These are phyloP conservation scores for Wallacemonas collosoma DNA, from an alignment of 208 protist genomes.

Conservation along the genomic window DNA sequence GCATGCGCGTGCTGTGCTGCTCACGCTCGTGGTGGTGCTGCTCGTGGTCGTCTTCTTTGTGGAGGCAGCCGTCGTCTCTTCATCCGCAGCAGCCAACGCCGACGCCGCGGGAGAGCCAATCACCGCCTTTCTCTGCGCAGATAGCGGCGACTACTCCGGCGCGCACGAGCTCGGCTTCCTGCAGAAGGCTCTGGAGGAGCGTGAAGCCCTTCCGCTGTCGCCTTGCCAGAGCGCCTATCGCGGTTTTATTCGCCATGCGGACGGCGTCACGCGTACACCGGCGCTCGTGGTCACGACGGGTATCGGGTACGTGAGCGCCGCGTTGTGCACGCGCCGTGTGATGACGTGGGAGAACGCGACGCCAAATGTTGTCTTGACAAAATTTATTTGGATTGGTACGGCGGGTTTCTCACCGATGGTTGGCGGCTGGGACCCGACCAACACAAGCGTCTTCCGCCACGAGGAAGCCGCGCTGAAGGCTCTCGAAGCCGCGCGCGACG, in stretches of 20 bases:
- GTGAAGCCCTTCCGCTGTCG: slow-evolving; percentile 26
- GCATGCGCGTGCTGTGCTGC: not conserved
- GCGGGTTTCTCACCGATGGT: slow-evolving; percentile 61
- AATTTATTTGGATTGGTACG: slow-evolving; percentile 62
- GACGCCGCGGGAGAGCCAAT: not conserved
- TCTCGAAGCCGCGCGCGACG: slow-evolving; percentile 23
- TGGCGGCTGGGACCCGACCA: slow-evolving; percentile 56
- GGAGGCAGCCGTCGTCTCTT: not conserved
- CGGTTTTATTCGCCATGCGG: slow-evolving; percentile 35
- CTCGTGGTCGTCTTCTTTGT: slow-evolving; percentile 2
- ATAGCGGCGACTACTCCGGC: slow-evolving; percentile 37
- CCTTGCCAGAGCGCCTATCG: slow-evolving; percentile 52
- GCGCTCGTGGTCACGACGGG: slow-evolving; percentile 54
- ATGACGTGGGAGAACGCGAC: slow-evolving; percentile 27
- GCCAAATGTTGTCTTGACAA: slow-evolving; percentile 25
- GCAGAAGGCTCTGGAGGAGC: slow-evolving; percentile 29
- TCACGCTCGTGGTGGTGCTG: slow-evolving; percentile 20
- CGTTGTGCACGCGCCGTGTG: slow-evolving; percentile 43
- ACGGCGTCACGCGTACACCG: slow-evolving; percentile 28
- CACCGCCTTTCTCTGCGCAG: slow-evolving; percentile 52
- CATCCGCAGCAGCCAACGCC: not conserved
- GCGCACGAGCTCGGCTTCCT: slow-evolving; percentile 48
- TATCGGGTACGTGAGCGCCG: slow-evolving; percentile 51
- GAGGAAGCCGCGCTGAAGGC: slow-evolving; percentile 24
- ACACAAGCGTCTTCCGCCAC: slow-evolving; percentile 31